Evolutionary conservation across 2,329 filamentous ascomycete genomes (phyloP).

Genomic region (Calonectria montana): DNA sequence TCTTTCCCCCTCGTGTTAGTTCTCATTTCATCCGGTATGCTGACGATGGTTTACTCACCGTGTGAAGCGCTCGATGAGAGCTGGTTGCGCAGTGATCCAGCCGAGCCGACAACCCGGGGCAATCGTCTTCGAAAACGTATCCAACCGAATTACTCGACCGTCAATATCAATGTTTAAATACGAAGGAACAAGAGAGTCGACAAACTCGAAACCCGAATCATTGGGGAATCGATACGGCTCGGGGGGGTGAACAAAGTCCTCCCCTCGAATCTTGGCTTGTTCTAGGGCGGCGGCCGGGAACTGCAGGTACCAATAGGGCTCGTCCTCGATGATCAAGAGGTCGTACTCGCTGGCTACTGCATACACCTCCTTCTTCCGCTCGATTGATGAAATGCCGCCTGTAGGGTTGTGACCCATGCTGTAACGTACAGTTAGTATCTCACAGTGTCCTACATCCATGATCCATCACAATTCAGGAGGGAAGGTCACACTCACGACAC

Average conservation of each 20-base stretch:
- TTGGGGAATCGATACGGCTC: constrained; percentile 48
- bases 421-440: background rate
- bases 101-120: constrained; percentile 90
- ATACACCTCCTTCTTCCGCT: constrained; percentile 83
- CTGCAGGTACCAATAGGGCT: constrained; percentile 96
- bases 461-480: background rate
- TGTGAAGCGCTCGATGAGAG: constrained; percentile 76
- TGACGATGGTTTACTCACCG: constrained; percentile 37
- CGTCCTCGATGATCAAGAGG: constrained; percentile 91
- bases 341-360: constrained; percentile 85
- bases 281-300: constrained; percentile 75
- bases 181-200: constrained; percentile 86
- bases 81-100: constrained; percentile 89
- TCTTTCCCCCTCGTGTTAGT: constrained; percentile 50
- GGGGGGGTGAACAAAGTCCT: constrained; percentile 44
- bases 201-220: constrained; percentile 76
- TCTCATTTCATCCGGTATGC: background rate
- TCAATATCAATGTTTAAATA: constrained; percentile 86
- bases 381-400: constrained; percentile 77
- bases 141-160: constrained; percentile 87
- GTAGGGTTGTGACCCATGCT: constrained; percentile 85
- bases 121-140: constrained; percentile 94
- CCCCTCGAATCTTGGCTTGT: constrained; percentile 61
- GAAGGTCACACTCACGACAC: constrained; percentile 76
- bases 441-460: background rate